Conservation (phyloP, 148 eudicot genomes). For the Camellia japonica region DNA sequence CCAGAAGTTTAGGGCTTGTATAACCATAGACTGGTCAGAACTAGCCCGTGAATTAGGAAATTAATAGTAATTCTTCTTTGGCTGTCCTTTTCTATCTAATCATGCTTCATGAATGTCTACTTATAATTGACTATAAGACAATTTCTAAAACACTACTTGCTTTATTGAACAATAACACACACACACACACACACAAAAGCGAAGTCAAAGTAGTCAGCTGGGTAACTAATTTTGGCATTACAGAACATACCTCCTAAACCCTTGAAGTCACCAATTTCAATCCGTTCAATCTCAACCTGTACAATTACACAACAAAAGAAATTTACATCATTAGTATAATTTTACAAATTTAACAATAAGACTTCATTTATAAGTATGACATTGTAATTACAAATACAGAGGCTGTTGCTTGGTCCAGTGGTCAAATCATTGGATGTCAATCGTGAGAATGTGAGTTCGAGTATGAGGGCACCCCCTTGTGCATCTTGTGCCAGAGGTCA, state of each 20-base stretch:
- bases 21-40: not conserved
- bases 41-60: not conserved
- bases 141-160: no score
- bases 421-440: not conserved
- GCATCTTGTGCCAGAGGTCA: not conserved
- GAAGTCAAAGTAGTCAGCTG: not conserved
- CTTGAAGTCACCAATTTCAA: constrained; percentile 66
- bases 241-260: constrained; percentile 68
- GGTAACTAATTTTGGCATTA: not conserved
- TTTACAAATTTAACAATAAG: not conserved
- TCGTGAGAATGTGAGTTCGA: not conserved
- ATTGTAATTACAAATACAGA: not conserved
- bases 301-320: constrained; percentile 10
- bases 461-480: not conserved
- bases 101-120: no score
- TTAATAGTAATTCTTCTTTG: not conserved
- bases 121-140: no score
- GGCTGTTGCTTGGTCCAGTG: not conserved
- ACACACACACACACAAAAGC: no score
- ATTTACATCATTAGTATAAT: not conserved
- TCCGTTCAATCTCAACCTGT: constrained; percentile 88
- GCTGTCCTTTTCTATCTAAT: no score
- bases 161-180: no score
- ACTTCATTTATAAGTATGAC: not conserved
- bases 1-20: not conserved